Evolutionary conservation across 1,284 basidiomycete genomes (phyloP), one percentile per base, ranked within the genome.

Genomic region (Agroathelia rolfsii): DNA sequence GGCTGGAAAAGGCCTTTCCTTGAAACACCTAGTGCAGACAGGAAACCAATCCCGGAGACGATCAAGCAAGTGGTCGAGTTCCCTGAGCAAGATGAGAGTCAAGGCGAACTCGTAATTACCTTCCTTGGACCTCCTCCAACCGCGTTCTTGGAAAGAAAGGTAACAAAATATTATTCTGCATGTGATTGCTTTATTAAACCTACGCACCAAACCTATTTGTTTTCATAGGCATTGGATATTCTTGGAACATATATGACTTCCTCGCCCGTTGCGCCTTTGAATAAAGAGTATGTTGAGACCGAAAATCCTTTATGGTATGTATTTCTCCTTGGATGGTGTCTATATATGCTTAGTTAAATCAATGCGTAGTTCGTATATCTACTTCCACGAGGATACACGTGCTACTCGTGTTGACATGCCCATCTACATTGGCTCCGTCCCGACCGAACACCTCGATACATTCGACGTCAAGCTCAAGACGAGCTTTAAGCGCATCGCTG

Each of bases 1-100:
- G 86, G 78, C 7, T 98, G 93, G 93, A 88, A 85, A 46, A 76
- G 94, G 9, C 95, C 95, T 0, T 98, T 98, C 50, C 48, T 97
- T 13, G 92, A 97, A 59, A 94, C 93, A 0, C 46, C 74, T 1
- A 90, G 84, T 39, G 75, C 80, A 2, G 53, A 63, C 9, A 68
- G 83, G 7, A 64, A 69, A 3, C 66, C 69, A 5, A 69, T 88
- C 16, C 36, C 64, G 6, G 52, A 70, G 39, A 68, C 72, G 3
- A 51, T 66, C 30, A 74, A 70, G 40, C 71, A 79, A 37, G 65
- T 69, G 0, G 76, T 97, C 19, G 85, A 94, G 46, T 99, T 99
- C 50, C 95, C 95, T n/a, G 95, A 97, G 58, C 79, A 89, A 56
- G 94, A 98, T 53, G 95, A 98, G 63, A 90, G 83, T 61, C n/a